Evolutionary conservation across 2,329 filamentous ascomycete genomes (phyloP), one percentile per base, ranked within the genome.

Genomic region (Purpureocillium lavendulum): DNA sequence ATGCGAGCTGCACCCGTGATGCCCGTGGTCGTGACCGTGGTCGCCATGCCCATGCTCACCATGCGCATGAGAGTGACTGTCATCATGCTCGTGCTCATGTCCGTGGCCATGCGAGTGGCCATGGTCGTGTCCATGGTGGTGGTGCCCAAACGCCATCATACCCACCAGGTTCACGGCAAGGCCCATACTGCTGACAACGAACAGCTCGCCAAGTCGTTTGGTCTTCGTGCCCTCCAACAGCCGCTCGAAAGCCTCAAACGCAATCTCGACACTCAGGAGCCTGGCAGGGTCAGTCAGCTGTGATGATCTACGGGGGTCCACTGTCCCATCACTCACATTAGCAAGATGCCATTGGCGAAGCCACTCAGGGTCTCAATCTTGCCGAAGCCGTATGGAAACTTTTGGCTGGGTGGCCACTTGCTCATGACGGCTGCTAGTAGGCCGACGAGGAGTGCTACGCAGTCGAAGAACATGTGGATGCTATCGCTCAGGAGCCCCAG

Each of bases 391-490:
- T 96, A 97, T 0, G 92, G 92, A 52, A 95, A 97, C 15, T 82
- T 74, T 43, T 84, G 73, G 57, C 84, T 95, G 1, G 88, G 84
- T 1, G 89, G 88, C 89, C 92, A 96, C 62, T 97, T 97, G 63
- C 87, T 92, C 70, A 95, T 87, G 6, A 98, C 88, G 2, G 90
- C 84, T 21, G 92, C 92, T 51, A 90, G 83, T 9, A 98, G 70
- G 10, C 92, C 92, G 29, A 98, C 88, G 2, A 86, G 78, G 21
- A 98, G 73, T 15, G 90, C 92, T 29, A 96, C 80, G 50, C 92
- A 98, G 62, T 98, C 92, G 53, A 98, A 97, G 55, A 98, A 90
- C 92, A 98, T 98, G 64, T 98, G 92, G 46, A 98, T 92, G 54
- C 89, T 97, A 62, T 98, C 92, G 49, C 88, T 95, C 14, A 98